These are phyloP conservation scores for Cyberlindnera amylophila DNA, from an alignment of 805 yeast species.

Conservation along the genomic window DNA sequence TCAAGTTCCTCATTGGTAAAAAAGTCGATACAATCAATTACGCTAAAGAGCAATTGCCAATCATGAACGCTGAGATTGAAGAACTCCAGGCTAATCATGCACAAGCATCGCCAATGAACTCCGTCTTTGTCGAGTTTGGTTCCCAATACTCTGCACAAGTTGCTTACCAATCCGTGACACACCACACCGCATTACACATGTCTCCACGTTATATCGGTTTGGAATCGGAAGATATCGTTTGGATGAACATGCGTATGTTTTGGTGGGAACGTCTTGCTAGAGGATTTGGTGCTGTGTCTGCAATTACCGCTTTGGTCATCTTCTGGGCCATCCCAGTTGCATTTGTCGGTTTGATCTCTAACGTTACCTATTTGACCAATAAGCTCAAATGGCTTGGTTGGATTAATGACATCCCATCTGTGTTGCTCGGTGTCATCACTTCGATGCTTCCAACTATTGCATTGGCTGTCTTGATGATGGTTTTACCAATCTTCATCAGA, in stretches of 20 bases:
- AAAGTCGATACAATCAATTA: conserved; percentile 62
- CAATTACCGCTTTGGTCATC: conserved; percentile 51
- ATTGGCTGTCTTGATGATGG: conserved; percentile 60
- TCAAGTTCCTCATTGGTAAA: conserved; percentile 42
- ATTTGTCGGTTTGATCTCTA: conserved; percentile 71
- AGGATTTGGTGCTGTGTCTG: conserved; percentile 46
- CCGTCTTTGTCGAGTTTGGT: conserved; percentile 75
- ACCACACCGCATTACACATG: conserved; percentile 65
- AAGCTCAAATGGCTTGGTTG: conserved; percentile 52
- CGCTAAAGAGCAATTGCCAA: conserved; percentile 54
- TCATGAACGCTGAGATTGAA: conserved; percentile 51
- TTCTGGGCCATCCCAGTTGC: conserved; percentile 80
- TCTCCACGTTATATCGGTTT: conserved; percentile 58
- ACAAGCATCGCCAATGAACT: conserved; percentile 61
- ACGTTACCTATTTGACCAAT: conserved; percentile 57
- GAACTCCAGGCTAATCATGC: conserved; percentile 49
- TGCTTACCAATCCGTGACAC: conserved; percentile 60
- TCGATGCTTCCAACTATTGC: conserved; percentile 66
- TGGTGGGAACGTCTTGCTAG: conserved; percentile 76
- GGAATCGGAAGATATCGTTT: conserved; percentile 58
- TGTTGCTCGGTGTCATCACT: conserved; percentile 59
- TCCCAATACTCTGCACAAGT: conserved; percentile 72
- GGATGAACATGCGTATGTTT: conserved; percentile 71
- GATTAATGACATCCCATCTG: conserved; percentile 51
- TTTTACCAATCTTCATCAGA: conserved; percentile 64